Conservation (phyloP, 2,329 filamentous ascomycete genomes). For the Berkeleyomyces basicola region DNA sequence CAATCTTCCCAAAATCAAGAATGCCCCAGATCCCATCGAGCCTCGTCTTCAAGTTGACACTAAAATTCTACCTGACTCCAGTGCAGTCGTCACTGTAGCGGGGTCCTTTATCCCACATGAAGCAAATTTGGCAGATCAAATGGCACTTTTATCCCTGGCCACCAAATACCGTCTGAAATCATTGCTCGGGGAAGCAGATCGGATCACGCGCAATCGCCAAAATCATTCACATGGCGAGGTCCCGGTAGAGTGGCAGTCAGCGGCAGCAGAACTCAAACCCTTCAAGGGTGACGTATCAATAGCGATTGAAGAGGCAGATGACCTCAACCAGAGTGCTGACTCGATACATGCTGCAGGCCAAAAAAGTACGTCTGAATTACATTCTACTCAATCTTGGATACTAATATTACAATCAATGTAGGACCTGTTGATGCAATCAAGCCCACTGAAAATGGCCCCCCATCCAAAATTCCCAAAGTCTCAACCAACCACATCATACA, state of each 20-base stretch:
- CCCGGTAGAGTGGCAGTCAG: slow-evolving; percentile 57
- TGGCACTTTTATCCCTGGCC: slow-evolving; percentile 68
- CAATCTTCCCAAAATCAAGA: slow-evolving; percentile 25
- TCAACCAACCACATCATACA: slow-evolving; percentile 33
- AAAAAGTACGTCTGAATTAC: slow-evolving; percentile 7
- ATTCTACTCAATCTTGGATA: not conserved
- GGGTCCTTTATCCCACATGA: slow-evolving; percentile 61
- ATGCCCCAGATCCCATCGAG: slow-evolving; percentile 7
- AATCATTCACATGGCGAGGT: slow-evolving; percentile 65
- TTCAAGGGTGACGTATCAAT: slow-evolving; percentile 15
- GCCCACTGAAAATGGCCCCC: slow-evolving; percentile 17
- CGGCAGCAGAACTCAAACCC: slow-evolving; percentile 40
- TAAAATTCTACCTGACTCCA: slow-evolving; percentile 14
- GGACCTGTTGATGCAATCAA: slow-evolving; percentile 15
- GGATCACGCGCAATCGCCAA: slow-evolving; percentile 53
- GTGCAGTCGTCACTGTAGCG: slow-evolving; percentile 36
- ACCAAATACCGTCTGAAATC: slow-evolving; percentile 63
- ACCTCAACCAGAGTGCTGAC: not conserved
- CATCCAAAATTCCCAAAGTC: slow-evolving; percentile 31
- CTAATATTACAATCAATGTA: not conserved
- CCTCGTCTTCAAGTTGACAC: slow-evolving; percentile 8
- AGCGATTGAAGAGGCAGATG: not conserved
- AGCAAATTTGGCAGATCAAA: slow-evolving; percentile 60
- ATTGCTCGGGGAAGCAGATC: slow-evolving; percentile 60
- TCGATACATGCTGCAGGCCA: not conserved